Percentiles rank a stretch among this genome's conserved stretches.
Conservation (phyloP, 805 yeast genomes). For the Candida chilensis region DNA sequence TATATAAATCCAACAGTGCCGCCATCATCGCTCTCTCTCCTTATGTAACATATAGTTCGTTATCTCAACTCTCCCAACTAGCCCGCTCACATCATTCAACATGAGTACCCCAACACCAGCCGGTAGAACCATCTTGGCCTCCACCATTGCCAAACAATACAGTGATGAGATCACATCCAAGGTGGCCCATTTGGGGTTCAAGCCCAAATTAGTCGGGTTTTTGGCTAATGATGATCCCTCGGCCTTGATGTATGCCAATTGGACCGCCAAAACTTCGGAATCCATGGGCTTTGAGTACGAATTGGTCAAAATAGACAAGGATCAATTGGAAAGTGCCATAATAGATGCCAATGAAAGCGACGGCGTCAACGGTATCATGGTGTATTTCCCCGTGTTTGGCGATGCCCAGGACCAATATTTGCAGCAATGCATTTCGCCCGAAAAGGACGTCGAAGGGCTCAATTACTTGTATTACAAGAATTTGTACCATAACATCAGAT, state of each 20-base stretch:
- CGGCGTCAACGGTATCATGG: slow-evolving; percentile 84
- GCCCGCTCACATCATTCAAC: too few relatives aligned
- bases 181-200: slow-evolving; percentile 40
- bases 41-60: background rate
- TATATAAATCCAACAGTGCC: background rate
- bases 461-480: slow-evolving; percentile 88
- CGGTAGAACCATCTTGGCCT: slow-evolving; percentile 80
- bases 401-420: slow-evolving; percentile 91
- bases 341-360: slow-evolving; percentile 75
- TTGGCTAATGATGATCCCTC: slow-evolving; percentile 93
- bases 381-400: slow-evolving; percentile 95
- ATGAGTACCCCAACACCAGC: slow-evolving; percentile 26
- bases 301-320: slow-evolving; percentile 64
- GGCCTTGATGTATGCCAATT: slow-evolving; percentile 87
- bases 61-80: too few relatives aligned
- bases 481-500: slow-evolving; percentile 89
- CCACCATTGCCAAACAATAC: slow-evolving; percentile 77
- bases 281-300: slow-evolving; percentile 83
- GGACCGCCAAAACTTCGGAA: slow-evolving; percentile 90
- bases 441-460: slow-evolving; percentile 94
- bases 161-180: slow-evolving; percentile 59
- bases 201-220: slow-evolving; percentile 83
- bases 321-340: slow-evolving; percentile 76
- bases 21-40: background rate
- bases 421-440: slow-evolving; percentile 86